Percentiles rank a stretch among this genome's conserved stretches.
Evolutionary conservation across 495 filamentous ascomycete species (phyloP).

Genomic region (Acidiella bohemica): DNA sequence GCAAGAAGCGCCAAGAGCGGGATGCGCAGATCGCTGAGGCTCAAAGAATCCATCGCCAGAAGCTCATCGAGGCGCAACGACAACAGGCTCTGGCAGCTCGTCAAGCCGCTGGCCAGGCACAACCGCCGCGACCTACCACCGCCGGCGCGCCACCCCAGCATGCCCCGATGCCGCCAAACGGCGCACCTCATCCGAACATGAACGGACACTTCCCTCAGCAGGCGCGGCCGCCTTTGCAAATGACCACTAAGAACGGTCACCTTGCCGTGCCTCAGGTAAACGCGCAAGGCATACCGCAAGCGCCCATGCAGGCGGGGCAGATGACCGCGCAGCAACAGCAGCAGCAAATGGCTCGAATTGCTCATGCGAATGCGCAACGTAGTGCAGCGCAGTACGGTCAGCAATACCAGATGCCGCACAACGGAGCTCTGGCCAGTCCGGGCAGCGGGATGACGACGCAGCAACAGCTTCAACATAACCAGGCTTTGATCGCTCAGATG

Average conservation of each 20-base stretch:
- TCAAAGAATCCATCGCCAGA: slow-evolving; percentile 53
- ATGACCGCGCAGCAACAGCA: slow-evolving; percentile 29
- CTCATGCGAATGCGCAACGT: slow-evolving; percentile 17
- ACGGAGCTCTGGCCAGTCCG: slow-evolving; percentile 15
- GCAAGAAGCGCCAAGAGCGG: slow-evolving; percentile 70
- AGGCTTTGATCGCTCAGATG: slow-evolving; percentile 14
- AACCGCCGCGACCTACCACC: slow-evolving; percentile 10
- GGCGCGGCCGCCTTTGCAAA: slow-evolving; percentile 11
- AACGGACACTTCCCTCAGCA: slow-evolving; percentile 21
- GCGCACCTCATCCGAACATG: slow-evolving; percentile 11
- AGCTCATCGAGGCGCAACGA: slow-evolving; percentile 42
- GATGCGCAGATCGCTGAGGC: slow-evolving; percentile 66
- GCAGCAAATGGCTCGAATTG: slow-evolving; percentile 22
- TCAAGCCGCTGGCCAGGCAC: slow-evolving; percentile 5
- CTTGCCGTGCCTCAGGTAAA: slow-evolving; percentile 38
- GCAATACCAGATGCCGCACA: slow-evolving; percentile 21
- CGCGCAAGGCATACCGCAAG: slow-evolving; percentile 57
- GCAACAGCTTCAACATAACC: slow-evolving; percentile 18
- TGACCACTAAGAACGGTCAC: slow-evolving; percentile 30
- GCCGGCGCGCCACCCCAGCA: slow-evolving; percentile 9
- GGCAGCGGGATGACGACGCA: slow-evolving; percentile 15
- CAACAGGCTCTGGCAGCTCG: slow-evolving; percentile 14
- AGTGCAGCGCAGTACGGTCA: slow-evolving; percentile 8
- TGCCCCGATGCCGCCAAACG: slow-evolving; percentile 11
- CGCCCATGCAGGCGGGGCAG: slow-evolving; percentile 53